Evolutionary conservation across 805 yeast genomes (phyloP), one percentile per base, ranked within the genome.

Genomic region (Candida yuanshanica): DNA sequence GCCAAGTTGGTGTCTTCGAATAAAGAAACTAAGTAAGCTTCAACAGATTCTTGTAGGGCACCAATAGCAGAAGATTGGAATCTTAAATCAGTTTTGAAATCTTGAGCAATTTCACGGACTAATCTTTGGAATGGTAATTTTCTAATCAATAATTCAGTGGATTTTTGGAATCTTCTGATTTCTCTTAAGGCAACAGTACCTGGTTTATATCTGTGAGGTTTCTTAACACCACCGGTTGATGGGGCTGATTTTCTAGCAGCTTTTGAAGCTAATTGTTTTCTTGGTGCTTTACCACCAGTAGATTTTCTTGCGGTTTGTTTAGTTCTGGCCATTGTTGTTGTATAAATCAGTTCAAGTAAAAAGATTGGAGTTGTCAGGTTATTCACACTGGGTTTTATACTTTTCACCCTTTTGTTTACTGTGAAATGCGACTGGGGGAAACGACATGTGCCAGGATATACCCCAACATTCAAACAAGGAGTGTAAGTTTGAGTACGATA

Each of bases 1-100:
- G 97, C 93, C 75, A 91, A 79, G 77, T 90, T 91, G 53, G 98
- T 93, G 70, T 93, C 98, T 76, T 91, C 98, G 58, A 91, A 93
- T 62, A 91, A 72, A 47, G 96, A 87, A 41, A 91, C 96, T 59
- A 93, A 76, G 79, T 89, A 93, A 62, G 97, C 97, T 77, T 91
- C 99, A 49, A 91, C 96, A 50, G 98, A 90, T 74, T 93, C 99
- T 70, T 91, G 99, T 59, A 91, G 75, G 55, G 99, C 99, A 72
- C 95, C 90, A 53, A 91, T 84, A 53, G 99, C 99, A 53, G 95
- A 85, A 43, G 96, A 85, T 70, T 91, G 97, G 83, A 93, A 91
- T 77, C 96, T 83, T 69, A 89, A 78, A 64, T 85, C 95, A 57
- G 91, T 80, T 75, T 83, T 84, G 79, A 85, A 84, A 66, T 89